Evolutionary conservation across 768 basidiomycete genomes (phyloP).

Genomic region (Termitomyces sp.): DNA sequence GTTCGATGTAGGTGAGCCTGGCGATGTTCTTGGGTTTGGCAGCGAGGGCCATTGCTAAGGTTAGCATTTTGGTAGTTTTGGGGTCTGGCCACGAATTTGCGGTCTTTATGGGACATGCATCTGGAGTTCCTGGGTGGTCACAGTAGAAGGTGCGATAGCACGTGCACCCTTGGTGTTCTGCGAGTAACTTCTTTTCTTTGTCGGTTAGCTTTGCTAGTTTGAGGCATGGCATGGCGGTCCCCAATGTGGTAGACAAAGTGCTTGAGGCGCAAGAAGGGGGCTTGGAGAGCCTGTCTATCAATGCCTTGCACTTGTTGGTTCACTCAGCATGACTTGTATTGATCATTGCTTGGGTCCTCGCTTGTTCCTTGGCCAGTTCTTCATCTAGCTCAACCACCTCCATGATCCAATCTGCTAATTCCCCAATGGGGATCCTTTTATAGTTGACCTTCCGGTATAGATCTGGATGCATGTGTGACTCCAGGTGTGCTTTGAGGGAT

Average conservation of each 20-base stretch:
- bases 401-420: background rate
- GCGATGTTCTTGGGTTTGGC: background rate
- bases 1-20: background rate
- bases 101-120: background rate
- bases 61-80: too few species aligned
- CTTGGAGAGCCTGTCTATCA: too few species aligned
- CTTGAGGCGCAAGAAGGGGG: too few species aligned
- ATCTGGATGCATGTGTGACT: background rate
- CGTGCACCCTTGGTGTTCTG: too few species aligned
- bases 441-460: background rate
- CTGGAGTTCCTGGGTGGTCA: background rate
- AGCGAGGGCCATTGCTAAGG: too few species aligned
- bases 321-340: too few species aligned
- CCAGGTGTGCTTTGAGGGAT: too few species aligned
- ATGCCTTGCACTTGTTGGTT: too few species aligned
- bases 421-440: background rate
- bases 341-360: background rate
- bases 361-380: background rate
- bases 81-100: too few species aligned
- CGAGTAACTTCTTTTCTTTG: background rate
- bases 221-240: background rate
- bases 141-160: too few species aligned
- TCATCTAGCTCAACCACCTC: too few species aligned
- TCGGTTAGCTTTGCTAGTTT: background rate
- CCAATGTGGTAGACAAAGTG: too few species aligned